Conservation (phyloP, 1,139 yeast species). For the Lipomyces yarrowii region DNA sequence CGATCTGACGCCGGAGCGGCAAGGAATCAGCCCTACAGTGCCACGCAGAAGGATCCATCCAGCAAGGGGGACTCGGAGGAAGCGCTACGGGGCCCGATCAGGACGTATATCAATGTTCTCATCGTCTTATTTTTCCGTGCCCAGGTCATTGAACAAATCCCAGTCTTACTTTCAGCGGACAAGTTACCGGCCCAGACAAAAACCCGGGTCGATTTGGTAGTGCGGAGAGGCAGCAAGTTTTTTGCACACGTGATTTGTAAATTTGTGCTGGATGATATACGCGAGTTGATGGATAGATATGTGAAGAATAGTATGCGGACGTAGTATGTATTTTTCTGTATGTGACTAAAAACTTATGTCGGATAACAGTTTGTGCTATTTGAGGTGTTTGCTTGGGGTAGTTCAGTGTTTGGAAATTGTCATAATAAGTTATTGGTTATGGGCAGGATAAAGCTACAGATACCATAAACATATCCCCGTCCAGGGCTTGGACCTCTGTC, state of each 20-base stretch:
- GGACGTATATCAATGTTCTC: constrained; percentile 13
- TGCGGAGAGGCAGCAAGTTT: constrained; percentile 1
- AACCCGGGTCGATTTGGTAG: constrained; percentile 1
- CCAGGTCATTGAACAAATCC: constrained; percentile 3
- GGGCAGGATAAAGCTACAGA: too few relatives aligned
- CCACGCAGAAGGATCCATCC: not conserved
- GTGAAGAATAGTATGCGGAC: not conserved
- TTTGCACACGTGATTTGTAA: constrained; percentile 18
- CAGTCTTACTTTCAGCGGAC: not conserved
- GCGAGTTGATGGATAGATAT: constrained; percentile 2
- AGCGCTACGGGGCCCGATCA: constrained; percentile 11
- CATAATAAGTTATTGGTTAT: too few relatives aligned
- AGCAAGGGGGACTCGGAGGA: constrained; percentile 11
- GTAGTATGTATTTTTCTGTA: constrained; percentile 6
- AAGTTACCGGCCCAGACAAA: not conserved
- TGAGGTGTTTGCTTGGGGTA: too few relatives aligned
- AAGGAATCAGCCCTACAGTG: not conserved
- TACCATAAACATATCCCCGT: too few relatives aligned
- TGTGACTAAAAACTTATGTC: too few relatives aligned
- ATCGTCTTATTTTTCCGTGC: constrained; percentile 13
- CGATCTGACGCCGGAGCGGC: not conserved
- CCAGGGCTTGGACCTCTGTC: too few relatives aligned
- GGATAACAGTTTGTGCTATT: too few relatives aligned
- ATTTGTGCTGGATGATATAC: constrained; percentile 17
- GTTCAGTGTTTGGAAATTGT: too few relatives aligned